These are phyloP conservation scores for Fusarium albosuccineum DNA, from an alignment of 2,329 filamentous ascomycete genomes.

Conservation along the genomic window DNA sequence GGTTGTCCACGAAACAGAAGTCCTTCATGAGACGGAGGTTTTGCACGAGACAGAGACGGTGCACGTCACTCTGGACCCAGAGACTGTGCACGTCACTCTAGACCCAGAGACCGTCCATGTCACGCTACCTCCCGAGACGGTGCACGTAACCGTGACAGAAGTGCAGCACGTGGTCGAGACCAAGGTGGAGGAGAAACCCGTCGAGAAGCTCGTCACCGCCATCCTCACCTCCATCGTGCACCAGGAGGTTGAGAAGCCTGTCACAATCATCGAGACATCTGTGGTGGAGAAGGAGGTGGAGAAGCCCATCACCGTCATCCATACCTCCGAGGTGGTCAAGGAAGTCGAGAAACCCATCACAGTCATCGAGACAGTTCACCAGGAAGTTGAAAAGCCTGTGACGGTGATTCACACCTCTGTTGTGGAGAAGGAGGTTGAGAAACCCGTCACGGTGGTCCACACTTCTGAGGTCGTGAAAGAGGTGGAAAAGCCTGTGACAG, in stretches of 20 bases:
- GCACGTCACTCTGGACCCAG: conserved; percentile 8
- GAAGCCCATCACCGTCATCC: conserved; percentile 14
- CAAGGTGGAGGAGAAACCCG: conserved; percentile 12
- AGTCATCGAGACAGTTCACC: conserved; percentile 13
- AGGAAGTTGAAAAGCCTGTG: conserved; percentile 5
- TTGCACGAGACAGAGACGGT: conserved; percentile 19
- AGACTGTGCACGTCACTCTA: conserved; percentile 19
- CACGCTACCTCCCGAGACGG: conserved; percentile 7
- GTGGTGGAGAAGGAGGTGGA: conserved; percentile 26
- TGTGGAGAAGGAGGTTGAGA: conserved; percentile 3
- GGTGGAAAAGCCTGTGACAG: conserved; percentile 18
- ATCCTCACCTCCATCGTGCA: conserved; percentile 12
- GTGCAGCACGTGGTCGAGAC: conserved; percentile 15
- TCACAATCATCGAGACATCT: conserved; percentile 24
- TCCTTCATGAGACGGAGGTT: no score
- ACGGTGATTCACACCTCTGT: conserved; percentile 10
- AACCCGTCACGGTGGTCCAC: conserved; percentile 17
- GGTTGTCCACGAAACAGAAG: neutral
- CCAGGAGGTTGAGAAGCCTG: conserved; percentile 22
- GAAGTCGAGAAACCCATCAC: conserved; percentile 18
- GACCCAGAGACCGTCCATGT: conserved; percentile 13
- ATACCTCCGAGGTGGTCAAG: neutral
- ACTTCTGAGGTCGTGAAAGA: conserved; percentile 21
- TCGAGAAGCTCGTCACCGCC: conserved; percentile 8
- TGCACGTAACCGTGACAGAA: conserved; percentile 19